Evolutionary conservation across 2,329 filamentous ascomycete genomes (phyloP).

Genomic region (Cercospora brassicicola): DNA sequence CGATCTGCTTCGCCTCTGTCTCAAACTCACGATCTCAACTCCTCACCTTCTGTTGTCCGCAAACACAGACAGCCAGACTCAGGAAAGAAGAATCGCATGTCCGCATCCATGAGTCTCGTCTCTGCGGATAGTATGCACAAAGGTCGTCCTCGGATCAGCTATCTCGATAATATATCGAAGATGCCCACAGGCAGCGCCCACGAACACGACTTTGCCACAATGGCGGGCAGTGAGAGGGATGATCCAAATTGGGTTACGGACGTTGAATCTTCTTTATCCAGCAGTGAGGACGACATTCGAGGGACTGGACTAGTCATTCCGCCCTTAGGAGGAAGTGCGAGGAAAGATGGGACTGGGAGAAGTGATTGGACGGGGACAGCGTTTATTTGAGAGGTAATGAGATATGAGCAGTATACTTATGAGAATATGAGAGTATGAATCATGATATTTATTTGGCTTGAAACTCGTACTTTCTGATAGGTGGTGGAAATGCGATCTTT

Average conservation of each 20-base stretch:
- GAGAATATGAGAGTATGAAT: neutral
- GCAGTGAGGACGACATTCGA: constrained; percentile 19
- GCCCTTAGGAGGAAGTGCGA: constrained; percentile 4
- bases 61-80: neutral
- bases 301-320: constrained; percentile 25
- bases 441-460: neutral
- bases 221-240: constrained; percentile 25
- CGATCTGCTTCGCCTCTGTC: constrained; percentile 32
- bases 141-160: constrained; percentile 24
- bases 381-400: constrained; percentile 24
- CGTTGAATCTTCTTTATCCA: constrained; percentile 16
- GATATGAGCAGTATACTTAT: neutral
- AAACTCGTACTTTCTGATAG: neutral
- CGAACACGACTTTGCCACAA: constrained; percentile 24
- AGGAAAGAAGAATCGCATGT: constrained; percentile 22
- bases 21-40: constrained; percentile 8
- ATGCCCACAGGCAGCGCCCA: constrained; percentile 11
- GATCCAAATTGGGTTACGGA: constrained; percentile 17
- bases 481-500: neutral
- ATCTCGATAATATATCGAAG: constrained; percentile 27
- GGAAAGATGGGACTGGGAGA: constrained; percentile 21
- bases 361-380: constrained; percentile 29
- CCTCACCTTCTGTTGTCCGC: constrained; percentile 1
- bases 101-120: constrained; percentile 32
- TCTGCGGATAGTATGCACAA: constrained; percentile 36